Percentiles rank a stretch among this genome's conserved stretches.
These are phyloP conservation scores for Amauroascus niger DNA, from an alignment of 2,329 filamentous ascomycete genomes.

Conservation along the genomic window DNA sequence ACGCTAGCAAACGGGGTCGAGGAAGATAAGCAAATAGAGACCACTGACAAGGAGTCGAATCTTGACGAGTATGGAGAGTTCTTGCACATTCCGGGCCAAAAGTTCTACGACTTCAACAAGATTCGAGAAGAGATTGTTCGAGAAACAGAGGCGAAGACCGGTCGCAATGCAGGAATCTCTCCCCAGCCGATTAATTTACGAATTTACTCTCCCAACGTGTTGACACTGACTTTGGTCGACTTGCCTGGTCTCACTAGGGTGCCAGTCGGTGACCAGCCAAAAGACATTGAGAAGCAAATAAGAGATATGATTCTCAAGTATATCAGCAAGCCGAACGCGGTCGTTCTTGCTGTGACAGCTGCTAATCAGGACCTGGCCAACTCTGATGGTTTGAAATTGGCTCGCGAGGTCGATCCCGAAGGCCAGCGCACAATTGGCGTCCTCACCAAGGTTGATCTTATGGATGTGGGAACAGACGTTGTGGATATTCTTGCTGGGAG, in stretches of 20 bases:
- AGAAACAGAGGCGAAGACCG: constrained; percentile 94
- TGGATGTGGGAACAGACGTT: constrained; percentile 97
- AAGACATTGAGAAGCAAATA: constrained; percentile 95
- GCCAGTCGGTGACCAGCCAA: constrained; percentile 88
- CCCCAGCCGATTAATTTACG: constrained; percentile 93
- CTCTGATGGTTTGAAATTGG: constrained; percentile 93
- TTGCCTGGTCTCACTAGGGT: constrained; percentile 94
- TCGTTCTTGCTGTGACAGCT: constrained; percentile 90
- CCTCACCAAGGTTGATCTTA: constrained; percentile 94
- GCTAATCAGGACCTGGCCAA: constrained; percentile 98
- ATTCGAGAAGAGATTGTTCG: constrained; percentile 95
- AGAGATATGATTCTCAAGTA: constrained; percentile 97
- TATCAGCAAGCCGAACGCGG: constrained; percentile 96
- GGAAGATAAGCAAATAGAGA: constrained; percentile 52
- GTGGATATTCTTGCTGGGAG: constrained; percentile 96
- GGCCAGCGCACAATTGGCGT: constrained; percentile 97
- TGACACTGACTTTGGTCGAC: constrained; percentile 93
- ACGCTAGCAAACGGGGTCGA: constrained; percentile 61
- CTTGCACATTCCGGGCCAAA: constrained; percentile 91
- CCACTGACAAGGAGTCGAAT: constrained; percentile 79
- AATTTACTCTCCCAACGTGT: constrained; percentile 96
- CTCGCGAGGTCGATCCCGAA: constrained; percentile 91
- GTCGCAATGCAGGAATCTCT: constrained; percentile 91
- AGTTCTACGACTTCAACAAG: constrained; percentile 97
- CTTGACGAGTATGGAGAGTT: constrained; percentile 98